Percentiles rank a stretch among this genome's conserved stretches.
Evolutionary conservation across 202 grass and related monocot genomes (phyloP).

Genomic region (Elaeis oleifera): DNA sequence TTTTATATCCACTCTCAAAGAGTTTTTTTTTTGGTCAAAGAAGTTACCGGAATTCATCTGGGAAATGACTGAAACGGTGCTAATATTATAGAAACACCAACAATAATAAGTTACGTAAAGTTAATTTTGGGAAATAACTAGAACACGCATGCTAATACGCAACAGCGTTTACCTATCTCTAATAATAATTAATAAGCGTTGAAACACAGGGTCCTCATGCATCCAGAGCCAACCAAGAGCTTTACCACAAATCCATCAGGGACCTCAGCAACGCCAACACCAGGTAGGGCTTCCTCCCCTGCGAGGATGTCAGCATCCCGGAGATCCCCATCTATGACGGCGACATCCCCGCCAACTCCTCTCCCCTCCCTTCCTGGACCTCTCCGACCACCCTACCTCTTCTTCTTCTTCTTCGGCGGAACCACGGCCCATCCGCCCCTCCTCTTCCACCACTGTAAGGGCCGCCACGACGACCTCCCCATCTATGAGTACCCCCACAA

Average conservation of each 20-base stretch:
- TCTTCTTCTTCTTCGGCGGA: constrained; percentile 65
- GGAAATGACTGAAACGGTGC: too few species aligned
- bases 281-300: constrained; percentile 45
- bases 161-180: not conserved
- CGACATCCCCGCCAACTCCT: constrained; percentile 35
- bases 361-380: not conserved
- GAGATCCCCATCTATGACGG: constrained; percentile 44
- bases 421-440: constrained; percentile 38
- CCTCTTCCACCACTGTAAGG: constrained; percentile 53
- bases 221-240: constrained; percentile 33
- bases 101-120: too few species aligned
- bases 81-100: too few species aligned
- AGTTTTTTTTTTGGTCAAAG: too few species aligned
- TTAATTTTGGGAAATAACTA: too few species aligned
- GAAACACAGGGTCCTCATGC: constrained; percentile 28
- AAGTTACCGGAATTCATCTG: too few species aligned
- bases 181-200: too few species aligned
- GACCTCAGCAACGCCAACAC: constrained; percentile 64
- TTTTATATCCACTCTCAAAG: too few species aligned
- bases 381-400: constrained; percentile 28
- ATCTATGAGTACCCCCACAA: constrained; percentile 36
- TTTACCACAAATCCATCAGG: constrained; percentile 38
- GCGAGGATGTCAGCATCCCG: constrained; percentile 49
- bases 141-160: too few species aligned
- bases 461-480: constrained; percentile 26